Evolutionary conservation across 495 filamentous ascomycete species (phyloP), one percentile per base, ranked within the genome.

Genomic region (Geopyxis carbonaria): DNA sequence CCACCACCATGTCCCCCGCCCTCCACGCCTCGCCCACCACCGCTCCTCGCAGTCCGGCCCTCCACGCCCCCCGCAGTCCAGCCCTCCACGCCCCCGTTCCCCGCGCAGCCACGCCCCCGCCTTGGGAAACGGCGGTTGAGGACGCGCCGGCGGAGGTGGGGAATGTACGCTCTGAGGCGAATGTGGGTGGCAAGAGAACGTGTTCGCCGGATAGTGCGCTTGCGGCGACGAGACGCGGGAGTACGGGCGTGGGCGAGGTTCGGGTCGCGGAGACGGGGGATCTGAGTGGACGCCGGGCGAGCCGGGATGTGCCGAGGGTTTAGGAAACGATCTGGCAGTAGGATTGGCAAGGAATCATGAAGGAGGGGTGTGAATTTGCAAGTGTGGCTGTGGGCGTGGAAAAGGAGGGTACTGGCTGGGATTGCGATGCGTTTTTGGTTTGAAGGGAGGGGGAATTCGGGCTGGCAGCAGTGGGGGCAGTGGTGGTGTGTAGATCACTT

Each of bases 231-330:
- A 53, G 49, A 35, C 44, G 50, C 14, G 49, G 49, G 7, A 53
- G 50, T 15, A 13, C 45, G 15, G 44, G 49, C n/a, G 48, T 45
- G 27, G 50, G 50, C 11, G 45, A 49, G 14, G 50, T 53, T 28
- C 47, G 50, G 36, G 50, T 53, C 15, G 50, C 50, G 10, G 50
- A 53, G 45, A 53, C 49, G 11, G 50, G 50, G 10, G 48, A 53
- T 15, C 24, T 53, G 33, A 53, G 36, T 30, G 36, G 36, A 28
- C 13, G 36, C 7, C 1, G 36, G 24, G 13, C 22, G n/a, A n/a
- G n/a, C n/a, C n/a, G n/a, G n/a, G n/a, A n/a, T n/a, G n/a, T n/a
- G n/a, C n/a, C n/a, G n/a, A n/a, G n/a, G 33, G 7, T 36, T 20
- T 22, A 36, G 33, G 21, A 21, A 6, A 22, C 16, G 25, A 7